A percentile compares a stretch with the other conserved stretches of the same genome.
These are phyloP conservation scores for Karstenula rhodostoma DNA, from an alignment of 2,329 filamentous ascomycete genomes.

Conservation along the genomic window DNA sequence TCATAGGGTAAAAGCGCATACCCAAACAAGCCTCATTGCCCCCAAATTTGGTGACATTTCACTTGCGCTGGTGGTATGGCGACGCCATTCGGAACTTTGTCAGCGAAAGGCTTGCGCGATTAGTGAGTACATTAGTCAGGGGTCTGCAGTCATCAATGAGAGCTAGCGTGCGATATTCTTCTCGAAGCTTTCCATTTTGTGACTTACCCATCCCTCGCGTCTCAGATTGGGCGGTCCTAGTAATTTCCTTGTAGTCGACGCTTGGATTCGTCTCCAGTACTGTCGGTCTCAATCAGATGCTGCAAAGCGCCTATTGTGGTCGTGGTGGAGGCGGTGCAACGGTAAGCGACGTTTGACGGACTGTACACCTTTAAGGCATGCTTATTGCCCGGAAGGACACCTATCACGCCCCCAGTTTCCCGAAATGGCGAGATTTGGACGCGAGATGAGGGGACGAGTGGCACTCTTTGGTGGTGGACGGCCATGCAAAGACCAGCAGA, in stretches of 20 bases:
- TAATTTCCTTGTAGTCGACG: conserved; percentile 21
- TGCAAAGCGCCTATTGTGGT: conserved; percentile 20
- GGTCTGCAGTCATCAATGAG: conserved; percentile 11
- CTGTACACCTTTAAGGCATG: conserved; percentile 15
- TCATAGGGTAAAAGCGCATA: conserved; percentile 27
- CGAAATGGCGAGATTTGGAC: conserved; percentile 6
- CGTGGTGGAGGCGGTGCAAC: conserved; percentile 26
- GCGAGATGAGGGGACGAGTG: conserved; percentile 10
- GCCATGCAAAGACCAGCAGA: conserved; percentile 6
- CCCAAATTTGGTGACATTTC: conserved; percentile 27
- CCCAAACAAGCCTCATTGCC: conserved; percentile 15
- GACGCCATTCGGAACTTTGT: conserved; percentile 38
- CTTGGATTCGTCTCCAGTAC: conserved; percentile 15
- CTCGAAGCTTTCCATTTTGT: conserved; percentile 35
- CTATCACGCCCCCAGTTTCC: conserved; percentile 6
- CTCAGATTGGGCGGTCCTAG: conserved; percentile 27
- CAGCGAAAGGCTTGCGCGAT: conserved; percentile 35
- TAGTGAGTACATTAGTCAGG: conserved; percentile 26
- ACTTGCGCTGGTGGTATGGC: conserved; percentile 20
- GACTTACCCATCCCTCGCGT: conserved; percentile 21
- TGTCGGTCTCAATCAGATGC: conserved; percentile 20
- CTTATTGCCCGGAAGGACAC: conserved; percentile 21
- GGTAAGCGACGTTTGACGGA: conserved; percentile 19
- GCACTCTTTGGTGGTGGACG: conserved; percentile 1
- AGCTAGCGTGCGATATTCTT: conserved; percentile 18